Base-by-base conservation (phyloP, 768 basidiomycete genomes). In the Tricholoma flavovirens region DNA sequence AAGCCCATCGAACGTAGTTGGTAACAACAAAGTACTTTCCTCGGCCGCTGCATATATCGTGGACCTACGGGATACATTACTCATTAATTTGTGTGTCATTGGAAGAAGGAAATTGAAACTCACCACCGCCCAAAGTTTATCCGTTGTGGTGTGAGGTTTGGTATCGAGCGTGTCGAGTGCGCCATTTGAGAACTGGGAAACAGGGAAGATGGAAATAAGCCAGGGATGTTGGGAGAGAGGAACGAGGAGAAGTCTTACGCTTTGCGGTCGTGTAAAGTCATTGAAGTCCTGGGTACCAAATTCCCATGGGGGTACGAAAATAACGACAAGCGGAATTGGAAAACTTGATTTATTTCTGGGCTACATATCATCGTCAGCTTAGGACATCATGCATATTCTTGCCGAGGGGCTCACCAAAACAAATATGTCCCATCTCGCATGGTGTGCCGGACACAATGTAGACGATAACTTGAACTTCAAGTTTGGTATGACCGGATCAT, bases 121-220 rank as follows among this genome's bases (percentile, higher is more conserved):
- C 35, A 67, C 67, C 29, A 68, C 60, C 29, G 67, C 66, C 67
- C 66, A 69, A 5, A 69, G 51, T 10, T 61, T 61, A 36, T 67
- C 56, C 14, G 60, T 43, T 29, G 62, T 53, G 10, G 48, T 54
- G 14, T 53, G 46, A 3, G 59, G 49, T 11, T 35, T 54, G 22
- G 24, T 59, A 19, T 65, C 59, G 7, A 68, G 54, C 38, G 51
- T 49, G 49, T 60, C 61, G 15, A 60, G 59, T 12, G 5, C 21
- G 10, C 53, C 48, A 12, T 58, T 32, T n/a, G 45, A n/a, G 24
- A 65, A 58, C 64, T 68, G 30, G 10, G 45, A 21, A 12, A 11
- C 3, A 22, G 51, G 22, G 21, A 17, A 17, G 4, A 17, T 11
- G 21, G 14, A 40, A 21, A 33, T 12, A 52, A 40, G 15, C 32